phyloP scores from a whole-genome alignment of 768 basidiomycete species.

The Tubosaeta sp. region DNA sequence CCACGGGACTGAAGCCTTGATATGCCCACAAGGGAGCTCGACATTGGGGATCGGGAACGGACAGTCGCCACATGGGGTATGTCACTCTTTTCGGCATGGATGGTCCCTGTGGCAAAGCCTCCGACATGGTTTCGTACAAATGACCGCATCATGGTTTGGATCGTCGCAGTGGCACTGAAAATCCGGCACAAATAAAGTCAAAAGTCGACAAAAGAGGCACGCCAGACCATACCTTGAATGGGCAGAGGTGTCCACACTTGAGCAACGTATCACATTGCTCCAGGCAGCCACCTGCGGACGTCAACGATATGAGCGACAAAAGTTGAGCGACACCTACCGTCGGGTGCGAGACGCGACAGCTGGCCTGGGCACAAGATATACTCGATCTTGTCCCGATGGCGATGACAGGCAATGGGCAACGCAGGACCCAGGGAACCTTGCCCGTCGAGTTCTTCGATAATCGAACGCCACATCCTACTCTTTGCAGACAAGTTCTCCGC shows the following conservation, averaged over 20 bases:
- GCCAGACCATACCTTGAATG: conserved; percentile 44
- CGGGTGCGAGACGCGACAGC: conserved; percentile 49
- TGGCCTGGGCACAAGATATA: conserved; percentile 48
- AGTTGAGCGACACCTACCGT: conserved; percentile 38
- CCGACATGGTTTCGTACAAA: conserved; percentile 46
- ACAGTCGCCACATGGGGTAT: conserved; percentile 51
- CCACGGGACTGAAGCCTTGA: conserved; percentile 44
- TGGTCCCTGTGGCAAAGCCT: conserved; percentile 52
- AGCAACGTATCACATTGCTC: conserved; percentile 48
- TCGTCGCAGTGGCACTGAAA: conserved; percentile 64
- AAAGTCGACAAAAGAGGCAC: not conserved
- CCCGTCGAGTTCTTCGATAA: conserved; percentile 54
- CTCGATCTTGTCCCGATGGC: conserved; percentile 44
- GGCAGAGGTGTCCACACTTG: conserved; percentile 62
- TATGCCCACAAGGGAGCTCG: conserved; percentile 56
- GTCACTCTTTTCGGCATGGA: conserved; percentile 54
- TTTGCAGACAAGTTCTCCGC: conserved; percentile 46
- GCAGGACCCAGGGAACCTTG: conserved; percentile 44
- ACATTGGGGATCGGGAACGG: conserved; percentile 43
- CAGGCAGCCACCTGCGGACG: conserved; percentile 55
- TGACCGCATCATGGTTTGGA: conserved; percentile 44
- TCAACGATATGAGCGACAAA: not conserved
- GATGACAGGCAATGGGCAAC: conserved; percentile 55
- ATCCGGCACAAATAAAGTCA: no score
- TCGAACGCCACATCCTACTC: conserved; percentile 53